These are phyloP conservation scores for Yamadazyma membranifaciens DNA, from an alignment of 1,139 yeast species.

Conservation along the genomic window DNA sequence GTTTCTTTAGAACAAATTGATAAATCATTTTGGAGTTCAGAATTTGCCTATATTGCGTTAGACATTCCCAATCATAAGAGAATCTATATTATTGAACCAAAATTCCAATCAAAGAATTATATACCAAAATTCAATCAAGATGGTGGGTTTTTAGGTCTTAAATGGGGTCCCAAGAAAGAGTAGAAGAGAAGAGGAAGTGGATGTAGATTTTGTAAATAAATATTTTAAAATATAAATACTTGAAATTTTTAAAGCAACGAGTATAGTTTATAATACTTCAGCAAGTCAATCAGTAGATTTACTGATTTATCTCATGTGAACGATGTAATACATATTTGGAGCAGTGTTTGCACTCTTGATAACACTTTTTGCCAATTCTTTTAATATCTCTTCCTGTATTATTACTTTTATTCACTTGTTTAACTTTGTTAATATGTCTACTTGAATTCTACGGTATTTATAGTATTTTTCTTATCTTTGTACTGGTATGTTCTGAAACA, in stretches of 20 bases:
- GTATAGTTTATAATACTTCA: background rate
- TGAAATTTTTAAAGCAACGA: background rate
- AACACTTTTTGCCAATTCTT: background rate
- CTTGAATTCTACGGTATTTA: conserved; percentile 20
- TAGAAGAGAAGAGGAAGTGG: too few relatives aligned
- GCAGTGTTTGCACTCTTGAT: too few relatives aligned
- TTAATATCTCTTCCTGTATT: conserved; percentile 9
- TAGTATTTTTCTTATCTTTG: conserved; percentile 52
- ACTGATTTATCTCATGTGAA: too few relatives aligned
- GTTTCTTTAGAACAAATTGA: conserved; percentile 80
- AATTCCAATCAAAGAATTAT: conserved; percentile 37
- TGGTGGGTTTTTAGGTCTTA: conserved; percentile 72
- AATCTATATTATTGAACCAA: conserved; percentile 69
- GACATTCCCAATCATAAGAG: conserved; percentile 74
- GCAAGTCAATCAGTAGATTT: too few relatives aligned
- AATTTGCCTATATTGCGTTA: conserved; percentile 70
- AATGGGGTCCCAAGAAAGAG: conserved; percentile 79
- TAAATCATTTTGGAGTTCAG: conserved; percentile 63
- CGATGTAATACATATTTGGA: too few relatives aligned
- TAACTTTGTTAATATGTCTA: conserved; percentile 41
- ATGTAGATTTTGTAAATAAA: background rate
- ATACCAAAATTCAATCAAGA: conserved; percentile 30
- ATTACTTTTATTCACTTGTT: too few relatives aligned
- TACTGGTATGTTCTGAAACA: conserved; percentile 16
- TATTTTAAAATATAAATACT: conserved; percentile 3